phyloP scores from a whole-genome alignment of 768 basidiomycete genomes.

The Artomyces pyxidatus region DNA sequence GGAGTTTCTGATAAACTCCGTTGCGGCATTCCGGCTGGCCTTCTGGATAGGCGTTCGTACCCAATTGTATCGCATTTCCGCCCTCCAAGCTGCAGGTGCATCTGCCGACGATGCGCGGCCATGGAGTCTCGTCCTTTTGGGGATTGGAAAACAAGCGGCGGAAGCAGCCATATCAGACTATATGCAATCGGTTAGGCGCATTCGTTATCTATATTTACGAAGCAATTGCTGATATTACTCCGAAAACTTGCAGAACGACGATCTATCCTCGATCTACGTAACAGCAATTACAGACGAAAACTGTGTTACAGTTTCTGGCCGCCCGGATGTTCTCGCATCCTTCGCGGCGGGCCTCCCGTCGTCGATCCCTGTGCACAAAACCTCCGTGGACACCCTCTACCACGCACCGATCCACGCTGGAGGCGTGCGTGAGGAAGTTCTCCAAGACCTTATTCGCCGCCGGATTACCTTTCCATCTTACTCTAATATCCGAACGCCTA shows the following conservation, averaged over 20 bases:
- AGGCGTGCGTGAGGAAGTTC: conserved; percentile 31
- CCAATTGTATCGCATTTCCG: conserved; percentile 22
- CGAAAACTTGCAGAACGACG: too few species aligned
- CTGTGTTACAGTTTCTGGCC: conserved; percentile 51
- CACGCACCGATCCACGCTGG: conserved; percentile 32
- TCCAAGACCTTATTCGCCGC: conserved; percentile 36
- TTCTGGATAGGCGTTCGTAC: conserved; percentile 46
- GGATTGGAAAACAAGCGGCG: conserved; percentile 20
- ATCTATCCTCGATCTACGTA: conserved; percentile 29
- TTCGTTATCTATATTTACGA: too few species aligned
- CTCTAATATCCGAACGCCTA: conserved; percentile 28
- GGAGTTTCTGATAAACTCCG: conserved; percentile 34
- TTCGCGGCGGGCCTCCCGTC: conserved; percentile 34
- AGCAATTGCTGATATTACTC: too few species aligned
- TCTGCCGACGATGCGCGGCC: conserved; percentile 23
- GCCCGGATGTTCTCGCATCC: conserved; percentile 37
- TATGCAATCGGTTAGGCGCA: conserved; percentile 16
- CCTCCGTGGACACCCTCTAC: conserved; percentile 44
- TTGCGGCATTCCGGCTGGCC: conserved; percentile 42
- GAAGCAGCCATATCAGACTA: conserved; percentile 23
- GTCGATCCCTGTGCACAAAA: conserved; percentile 31
- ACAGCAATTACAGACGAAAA: conserved; percentile 42
- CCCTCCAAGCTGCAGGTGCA: conserved; percentile 10
- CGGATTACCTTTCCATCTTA: conserved; percentile 44
- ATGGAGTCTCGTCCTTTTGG: conserved; percentile 39